A percentile compares a stretch with the other conserved stretches of the same genome.
Evolutionary conservation across 2,329 filamentous ascomycete species (phyloP).

Genomic region (Sclerotinia glacialis): DNA sequence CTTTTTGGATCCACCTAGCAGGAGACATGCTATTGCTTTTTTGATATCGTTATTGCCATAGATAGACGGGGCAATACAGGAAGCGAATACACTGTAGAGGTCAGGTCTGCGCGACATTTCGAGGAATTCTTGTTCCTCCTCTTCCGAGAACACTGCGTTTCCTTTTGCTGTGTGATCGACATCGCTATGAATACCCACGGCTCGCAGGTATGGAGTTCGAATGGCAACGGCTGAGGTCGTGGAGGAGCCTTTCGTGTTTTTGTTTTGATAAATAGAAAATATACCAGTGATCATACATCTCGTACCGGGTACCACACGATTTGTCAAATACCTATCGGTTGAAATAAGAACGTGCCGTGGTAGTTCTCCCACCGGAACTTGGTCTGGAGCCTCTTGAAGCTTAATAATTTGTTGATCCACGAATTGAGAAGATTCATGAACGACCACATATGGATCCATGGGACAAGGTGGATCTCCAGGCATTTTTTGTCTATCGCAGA

Average conservation of each 20-base stretch:
- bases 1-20: slow-evolving; percentile 96
- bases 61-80: slow-evolving; percentile 94
- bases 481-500: slow-evolving; percentile 64
- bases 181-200: slow-evolving; percentile 88
- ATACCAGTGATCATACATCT: slow-evolving; percentile 95
- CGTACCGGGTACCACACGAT: slow-evolving; percentile 91
- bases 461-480: slow-evolving; percentile 79
- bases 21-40: slow-evolving; percentile 89
- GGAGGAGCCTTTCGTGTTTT: slow-evolving; percentile 73
- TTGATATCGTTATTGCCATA: slow-evolving; percentile 97
- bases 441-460: slow-evolving; percentile 90
- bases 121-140: slow-evolving; percentile 93
- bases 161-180: slow-evolving; percentile 87
- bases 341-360: slow-evolving; percentile 93
- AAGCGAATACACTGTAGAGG: slow-evolving; percentile 85
- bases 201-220: slow-evolving; percentile 88
- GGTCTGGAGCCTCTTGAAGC: slow-evolving; percentile 93
- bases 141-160: slow-evolving; percentile 79
- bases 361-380: slow-evolving; percentile 94
- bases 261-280: slow-evolving; percentile 96
- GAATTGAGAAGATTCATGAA: slow-evolving; percentile 91
- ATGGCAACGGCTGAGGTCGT: slow-evolving; percentile 85
- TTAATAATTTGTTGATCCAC: slow-evolving; percentile 98
- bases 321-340: slow-evolving; percentile 93
- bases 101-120: slow-evolving; percentile 89